Evolutionary conservation across 2,329 filamentous ascomycete genomes (phyloP), one percentile per base, ranked within the genome.

Genomic region (Neoarthrinium moseri): DNA sequence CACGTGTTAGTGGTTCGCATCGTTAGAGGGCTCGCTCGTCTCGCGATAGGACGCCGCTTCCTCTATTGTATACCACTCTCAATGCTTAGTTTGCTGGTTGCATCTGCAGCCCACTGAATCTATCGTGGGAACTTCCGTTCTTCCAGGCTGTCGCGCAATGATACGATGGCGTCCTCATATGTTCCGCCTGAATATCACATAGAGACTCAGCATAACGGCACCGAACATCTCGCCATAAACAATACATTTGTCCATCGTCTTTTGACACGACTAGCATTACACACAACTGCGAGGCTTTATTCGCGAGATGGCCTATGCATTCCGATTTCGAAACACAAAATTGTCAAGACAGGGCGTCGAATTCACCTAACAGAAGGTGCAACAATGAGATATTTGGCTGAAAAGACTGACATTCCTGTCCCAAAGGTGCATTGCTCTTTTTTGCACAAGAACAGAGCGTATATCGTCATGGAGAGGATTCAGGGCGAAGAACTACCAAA

Each of bases 401-500:
- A 62, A n/a, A 58, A 72, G 39, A 75, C 71, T 2, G 58, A 58
- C 1, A 64, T 77, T 18, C 72, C 73, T 4, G 67, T 75, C 0
- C 73, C 74, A 3, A 63, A 64, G 8, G 60, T 77, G 2, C 60
- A 72, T 50, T 72, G 63, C 49, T 61, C 71, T 27, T 77, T 77
- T 41, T 43, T 60, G 2, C 58, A 66, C 43, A 62, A 64, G 8
- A 64, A 63, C 15, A 50, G 51, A 4, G 61, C 68, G 1, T 74
- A 73, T 51, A 75, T 78, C 34, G 60, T 77, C 1, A 78, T 78
- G 73, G 60, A 66, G 33, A 51, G 60, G 4, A 54, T 67, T 6
- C 50, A 49, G 2, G 66, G 64, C 11, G 15, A 46, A 10, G 15
- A 38, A 5, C 33, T 65, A 1, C 32, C 55, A 0, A 22, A 44